A percentile compares a stretch with the other conserved stretches of the same genome.
These are phyloP conservation scores for Diplodia intermedia DNA, from an alignment of 2,329 filamentous ascomycete genomes.

Conservation along the genomic window DNA sequence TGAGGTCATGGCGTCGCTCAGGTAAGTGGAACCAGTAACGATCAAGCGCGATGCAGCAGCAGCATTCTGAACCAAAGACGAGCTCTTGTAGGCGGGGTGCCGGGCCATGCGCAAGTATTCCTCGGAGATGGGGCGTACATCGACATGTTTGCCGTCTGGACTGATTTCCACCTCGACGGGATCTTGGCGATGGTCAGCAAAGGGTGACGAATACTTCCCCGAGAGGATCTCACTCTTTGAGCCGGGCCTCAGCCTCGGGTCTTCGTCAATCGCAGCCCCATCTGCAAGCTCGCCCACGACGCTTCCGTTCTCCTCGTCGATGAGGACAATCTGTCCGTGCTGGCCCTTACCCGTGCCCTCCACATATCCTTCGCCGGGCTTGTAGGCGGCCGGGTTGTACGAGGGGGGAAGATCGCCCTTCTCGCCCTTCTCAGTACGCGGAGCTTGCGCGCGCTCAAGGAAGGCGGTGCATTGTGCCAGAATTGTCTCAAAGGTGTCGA, in stretches of 20 bases:
- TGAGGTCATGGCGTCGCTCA: slow-evolving; percentile 77
- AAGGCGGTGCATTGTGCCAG: slow-evolving; percentile 98
- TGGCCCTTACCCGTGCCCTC: slow-evolving; percentile 45
- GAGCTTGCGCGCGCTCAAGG: slow-evolving; percentile 77
- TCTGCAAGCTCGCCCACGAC: slow-evolving; percentile 91
- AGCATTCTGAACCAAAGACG: slow-evolving; percentile 83
- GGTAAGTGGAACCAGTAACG: slow-evolving; percentile 81
- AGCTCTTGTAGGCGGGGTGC: slow-evolving; percentile 92
- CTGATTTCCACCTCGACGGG: slow-evolving; percentile 82
- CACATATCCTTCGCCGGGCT: slow-evolving; percentile 79
- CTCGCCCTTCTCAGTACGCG: slow-evolving; percentile 55
- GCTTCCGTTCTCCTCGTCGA: slow-evolving; percentile 95
- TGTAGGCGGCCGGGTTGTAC: slow-evolving; percentile 85
- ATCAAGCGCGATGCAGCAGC: slow-evolving; percentile 88
- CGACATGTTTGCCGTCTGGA: slow-evolving; percentile 70
- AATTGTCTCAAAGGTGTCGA: slow-evolving; percentile 97
- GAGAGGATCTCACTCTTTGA: slow-evolving; percentile 74
- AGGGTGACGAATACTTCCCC: slow-evolving; percentile 9
- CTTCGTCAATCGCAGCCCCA: slow-evolving; percentile 80
- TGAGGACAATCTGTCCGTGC: slow-evolving; percentile 80
- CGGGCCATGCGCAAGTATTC: slow-evolving; percentile 78
- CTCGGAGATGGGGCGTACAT: slow-evolving; percentile 69
- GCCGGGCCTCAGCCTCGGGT: slow-evolving; percentile 77
- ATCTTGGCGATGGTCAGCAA: slow-evolving; percentile 57
- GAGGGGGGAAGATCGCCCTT: slow-evolving; percentile 28